Evolutionary conservation across 371 early-diverging fungal species (phyloP).

Genomic region (Fennellomyces sp.): DNA sequence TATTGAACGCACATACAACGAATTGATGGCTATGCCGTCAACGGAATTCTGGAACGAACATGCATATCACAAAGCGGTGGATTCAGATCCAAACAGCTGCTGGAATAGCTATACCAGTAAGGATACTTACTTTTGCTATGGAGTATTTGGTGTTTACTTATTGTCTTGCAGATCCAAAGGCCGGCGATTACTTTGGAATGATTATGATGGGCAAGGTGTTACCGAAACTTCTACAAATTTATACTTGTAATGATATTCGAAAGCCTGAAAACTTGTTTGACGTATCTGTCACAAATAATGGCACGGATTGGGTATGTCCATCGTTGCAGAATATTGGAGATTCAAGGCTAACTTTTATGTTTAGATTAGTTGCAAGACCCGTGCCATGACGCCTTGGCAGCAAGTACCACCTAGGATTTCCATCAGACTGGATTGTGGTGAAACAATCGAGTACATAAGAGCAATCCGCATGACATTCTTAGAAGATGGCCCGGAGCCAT

Average conservation of each 20-base stretch:
- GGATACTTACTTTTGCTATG: background rate
- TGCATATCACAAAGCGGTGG: constrained; percentile 59
- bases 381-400: constrained; percentile 3
- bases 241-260: constrained; percentile 28
- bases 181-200: constrained; percentile 52
- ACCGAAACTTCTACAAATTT: constrained; percentile 23
- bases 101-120: constrained; percentile 57
- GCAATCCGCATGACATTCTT: constrained; percentile 31
- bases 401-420: constrained; percentile 1
- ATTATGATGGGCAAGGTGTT: constrained; percentile 45
- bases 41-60: constrained; percentile 48
- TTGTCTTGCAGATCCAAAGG: constrained; percentile 30
- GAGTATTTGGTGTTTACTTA: background rate
- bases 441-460: constrained; percentile 11
- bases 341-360: background rate
- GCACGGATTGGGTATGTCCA: constrained; percentile 26
- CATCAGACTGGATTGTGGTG: background rate
- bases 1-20: constrained; percentile 4
- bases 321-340: background rate
- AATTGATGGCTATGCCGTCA: constrained; percentile 27
- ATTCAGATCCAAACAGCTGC: constrained; percentile 57
- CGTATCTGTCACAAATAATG: constrained; percentile 28
- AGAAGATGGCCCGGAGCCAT: constrained; percentile 27
- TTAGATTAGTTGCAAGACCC: background rate
- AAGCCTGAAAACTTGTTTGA: constrained; percentile 22